Percentiles rank a stretch among this genome's conserved stretches.
Evolutionary conservation across 306 rosid genomes (phyloP).

Genomic region (Cucurbita ficifolia): DNA sequence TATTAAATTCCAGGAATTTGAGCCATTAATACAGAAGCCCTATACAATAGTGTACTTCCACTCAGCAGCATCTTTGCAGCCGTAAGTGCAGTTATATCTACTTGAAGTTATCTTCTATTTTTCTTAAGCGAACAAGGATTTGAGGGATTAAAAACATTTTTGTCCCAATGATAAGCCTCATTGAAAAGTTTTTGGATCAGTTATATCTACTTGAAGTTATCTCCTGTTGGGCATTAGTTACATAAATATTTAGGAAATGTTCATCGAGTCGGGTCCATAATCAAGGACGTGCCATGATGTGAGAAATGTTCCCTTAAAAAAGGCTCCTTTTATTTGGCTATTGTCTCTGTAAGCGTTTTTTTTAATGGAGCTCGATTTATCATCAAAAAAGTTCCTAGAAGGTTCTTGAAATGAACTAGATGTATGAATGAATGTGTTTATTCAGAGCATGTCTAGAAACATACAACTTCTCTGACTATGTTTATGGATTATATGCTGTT

Average conservation of each 20-base stretch:
- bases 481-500: neutral
- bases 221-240: neutral
- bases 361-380: neutral
- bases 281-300: neutral
- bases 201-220: no score
- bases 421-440: neutral
- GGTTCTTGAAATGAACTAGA: neutral
- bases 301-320: neutral
- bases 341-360: neutral
- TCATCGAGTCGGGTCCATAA: neutral
- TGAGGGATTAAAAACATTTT: neutral
- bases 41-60: constrained; percentile 84
- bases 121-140: neutral
- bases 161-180: neutral
- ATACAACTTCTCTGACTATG: neutral
- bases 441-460: no score
- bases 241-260: neutral
- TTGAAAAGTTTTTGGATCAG: neutral
- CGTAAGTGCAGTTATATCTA: constrained; percentile 41
- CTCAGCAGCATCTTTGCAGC: constrained; percentile 91
- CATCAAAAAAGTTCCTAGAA: neutral
- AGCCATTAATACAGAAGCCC: constrained; percentile 90
- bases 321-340: neutral
- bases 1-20: constrained; percentile 67
- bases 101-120: constrained; percentile 2